Evolutionary conservation across 768 basidiomycete species (phyloP).

Genomic region (Termitomyces titanicus): DNA sequence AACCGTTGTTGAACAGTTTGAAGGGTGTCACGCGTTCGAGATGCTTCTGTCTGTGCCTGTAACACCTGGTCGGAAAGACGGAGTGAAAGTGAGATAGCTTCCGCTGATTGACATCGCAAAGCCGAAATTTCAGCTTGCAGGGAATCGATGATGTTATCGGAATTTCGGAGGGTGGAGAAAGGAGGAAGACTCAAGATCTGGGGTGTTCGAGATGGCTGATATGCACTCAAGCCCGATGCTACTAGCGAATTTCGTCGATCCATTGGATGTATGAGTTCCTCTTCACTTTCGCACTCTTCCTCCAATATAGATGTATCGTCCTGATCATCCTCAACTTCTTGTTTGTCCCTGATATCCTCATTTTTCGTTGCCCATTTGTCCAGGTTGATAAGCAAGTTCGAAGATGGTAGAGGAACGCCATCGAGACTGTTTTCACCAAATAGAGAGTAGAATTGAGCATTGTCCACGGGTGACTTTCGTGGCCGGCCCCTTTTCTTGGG

Average conservation of each 20-base stretch:
- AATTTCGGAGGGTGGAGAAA: slow-evolving; percentile 33
- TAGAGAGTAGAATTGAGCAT: slow-evolving; percentile 6
- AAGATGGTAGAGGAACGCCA: neutral
- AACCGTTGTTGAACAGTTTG: slow-evolving; percentile 53
- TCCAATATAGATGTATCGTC: slow-evolving; percentile 23
- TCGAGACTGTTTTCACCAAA: slow-evolving; percentile 15
- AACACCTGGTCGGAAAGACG: slow-evolving; percentile 69
- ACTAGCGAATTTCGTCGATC: slow-evolving; percentile 37
- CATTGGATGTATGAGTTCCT: slow-evolving; percentile 49
- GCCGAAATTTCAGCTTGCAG: slow-evolving; percentile 63
- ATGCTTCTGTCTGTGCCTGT: slow-evolving; percentile 58
- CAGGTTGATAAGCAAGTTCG: neutral
- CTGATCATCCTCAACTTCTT: slow-evolving; percentile 15
- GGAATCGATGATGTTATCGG: slow-evolving; percentile 50
- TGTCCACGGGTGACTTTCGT: slow-evolving; percentile 22
- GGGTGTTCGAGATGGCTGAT: slow-evolving; percentile 22
- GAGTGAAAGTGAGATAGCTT: slow-evolving; percentile 61
- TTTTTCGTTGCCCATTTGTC: neutral
- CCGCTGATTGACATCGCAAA: slow-evolving; percentile 63
- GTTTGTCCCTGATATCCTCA: slow-evolving; percentile 7
- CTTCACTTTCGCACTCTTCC: slow-evolving; percentile 70
- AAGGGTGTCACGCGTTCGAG: slow-evolving; percentile 51
- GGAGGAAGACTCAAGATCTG: slow-evolving; percentile 41
- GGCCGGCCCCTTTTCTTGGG: slow-evolving; percentile 41
- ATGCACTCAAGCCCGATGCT: slow-evolving; percentile 29